Percentiles rank a stretch among this genome's conserved stretches.
Conservation (phyloP, 345 rosid species). For the Brassica rapa region DNA sequence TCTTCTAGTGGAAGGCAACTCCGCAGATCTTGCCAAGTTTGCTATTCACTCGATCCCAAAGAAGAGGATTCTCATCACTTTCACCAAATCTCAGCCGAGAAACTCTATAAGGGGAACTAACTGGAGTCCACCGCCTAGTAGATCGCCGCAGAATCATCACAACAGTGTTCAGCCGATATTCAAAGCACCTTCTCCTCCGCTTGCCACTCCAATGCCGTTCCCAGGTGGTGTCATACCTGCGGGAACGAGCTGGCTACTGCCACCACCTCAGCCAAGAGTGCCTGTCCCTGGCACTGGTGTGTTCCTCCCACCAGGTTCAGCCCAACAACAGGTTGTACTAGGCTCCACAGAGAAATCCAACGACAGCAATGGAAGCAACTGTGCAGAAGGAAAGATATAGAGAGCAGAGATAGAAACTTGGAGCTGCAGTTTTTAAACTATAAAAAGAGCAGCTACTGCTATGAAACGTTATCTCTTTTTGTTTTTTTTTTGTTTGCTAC, state of each 20-base stretch:
- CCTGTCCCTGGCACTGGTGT: constrained; percentile 88
- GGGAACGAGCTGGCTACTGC: constrained; percentile 56
- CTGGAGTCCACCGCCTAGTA: constrained; percentile 62
- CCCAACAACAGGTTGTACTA: constrained; percentile 42
- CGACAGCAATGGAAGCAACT: constrained; percentile 17
- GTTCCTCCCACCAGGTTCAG: constrained; percentile 75
- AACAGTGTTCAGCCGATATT: constrained; percentile 46
- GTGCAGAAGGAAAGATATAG: constrained; percentile 24
- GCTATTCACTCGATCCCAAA: constrained; percentile 66
- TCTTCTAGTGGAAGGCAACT: constrained; percentile 73
- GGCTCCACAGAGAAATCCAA: constrained; percentile 33
- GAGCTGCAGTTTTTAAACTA: constrained; percentile 28
- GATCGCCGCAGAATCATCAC: constrained; percentile 56
- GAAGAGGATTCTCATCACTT: constrained; percentile 77
- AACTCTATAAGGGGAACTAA: constrained; percentile 45
- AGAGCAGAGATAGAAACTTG: constrained; percentile 4
- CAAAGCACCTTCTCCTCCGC: constrained; percentile 55
- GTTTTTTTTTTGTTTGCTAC: not conserved
- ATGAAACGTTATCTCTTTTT: not conserved
- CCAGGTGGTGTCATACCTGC: constrained; percentile 61
- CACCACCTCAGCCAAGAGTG: constrained; percentile 43
- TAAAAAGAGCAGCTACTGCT: constrained; percentile 23
- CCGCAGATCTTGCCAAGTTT: constrained; percentile 72
- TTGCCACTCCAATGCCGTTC: constrained; percentile 56
- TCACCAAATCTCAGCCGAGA: constrained; percentile 64